These are phyloP conservation scores for Zymoseptoria ardabiliae DNA, from an alignment of 2,329 filamentous ascomycete genomes.

Conservation along the genomic window DNA sequence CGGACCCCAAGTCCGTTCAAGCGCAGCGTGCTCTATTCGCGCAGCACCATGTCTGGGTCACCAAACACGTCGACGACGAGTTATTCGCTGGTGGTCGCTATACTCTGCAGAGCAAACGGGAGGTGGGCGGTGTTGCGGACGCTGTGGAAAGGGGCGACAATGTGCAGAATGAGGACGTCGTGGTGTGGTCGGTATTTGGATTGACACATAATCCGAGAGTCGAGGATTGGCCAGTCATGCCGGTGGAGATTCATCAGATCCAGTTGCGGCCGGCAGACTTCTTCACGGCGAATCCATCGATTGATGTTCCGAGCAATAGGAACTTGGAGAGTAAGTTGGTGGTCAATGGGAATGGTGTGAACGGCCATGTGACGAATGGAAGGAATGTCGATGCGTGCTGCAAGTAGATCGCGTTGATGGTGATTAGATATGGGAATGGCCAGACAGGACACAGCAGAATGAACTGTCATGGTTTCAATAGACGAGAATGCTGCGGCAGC, in stretches of 20 bases:
- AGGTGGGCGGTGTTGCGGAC: slow-evolving; percentile 40
- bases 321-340: slow-evolving; percentile 12
- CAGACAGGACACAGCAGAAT: too few relatives aligned
- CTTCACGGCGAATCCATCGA: slow-evolving; percentile 46
- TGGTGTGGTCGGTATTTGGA: slow-evolving; percentile 45
- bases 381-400: slow-evolving; percentile 4
- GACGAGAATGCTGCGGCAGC: too few relatives aligned
- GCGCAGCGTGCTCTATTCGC: slow-evolving; percentile 43
- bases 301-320: slow-evolving; percentile 41
- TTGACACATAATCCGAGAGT: slow-evolving; percentile 46
- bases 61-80: slow-evolving; percentile 46
- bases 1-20: slow-evolving; percentile 39
- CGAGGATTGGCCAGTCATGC: slow-evolving; percentile 47
- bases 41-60: slow-evolving; percentile 48
- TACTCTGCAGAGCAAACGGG: slow-evolving; percentile 41
- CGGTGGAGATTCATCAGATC: slow-evolving; percentile 42
- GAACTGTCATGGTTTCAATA: too few relatives aligned
- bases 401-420: background rate
- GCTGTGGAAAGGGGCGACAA: slow-evolving; percentile 37
- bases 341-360: slow-evolving; percentile 3
- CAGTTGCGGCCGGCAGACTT: slow-evolving; percentile 47
- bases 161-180: slow-evolving; percentile 40
- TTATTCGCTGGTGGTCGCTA: slow-evolving; percentile 44
- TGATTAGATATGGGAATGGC: too few relatives aligned
- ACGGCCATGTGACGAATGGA: slow-evolving; percentile 1